These are phyloP conservation scores for Stylosanthes scabra DNA, from an alignment of 331 rosid species.

Conservation along the genomic window DNA sequence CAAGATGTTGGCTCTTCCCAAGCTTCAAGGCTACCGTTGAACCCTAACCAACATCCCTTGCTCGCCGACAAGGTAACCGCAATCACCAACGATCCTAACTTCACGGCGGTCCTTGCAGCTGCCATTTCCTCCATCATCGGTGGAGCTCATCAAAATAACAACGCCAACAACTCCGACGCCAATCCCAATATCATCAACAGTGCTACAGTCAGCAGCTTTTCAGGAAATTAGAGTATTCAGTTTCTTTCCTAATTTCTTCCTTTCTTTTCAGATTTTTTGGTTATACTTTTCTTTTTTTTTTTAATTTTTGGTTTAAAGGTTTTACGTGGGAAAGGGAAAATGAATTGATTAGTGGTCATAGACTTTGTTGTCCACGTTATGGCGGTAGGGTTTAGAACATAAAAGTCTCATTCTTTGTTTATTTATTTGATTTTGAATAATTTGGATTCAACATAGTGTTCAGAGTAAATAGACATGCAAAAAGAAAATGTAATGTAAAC, in stretches of 20 bases:
- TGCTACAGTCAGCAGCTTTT: conserved; percentile 39
- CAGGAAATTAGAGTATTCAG: conserved; percentile 44
- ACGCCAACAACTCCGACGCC: background rate
- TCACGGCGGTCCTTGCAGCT: conserved; percentile 73
- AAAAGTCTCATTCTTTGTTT: conserved; percentile 41
- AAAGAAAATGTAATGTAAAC: background rate
- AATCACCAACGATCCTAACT: conserved; percentile 75
- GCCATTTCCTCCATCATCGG: conserved; percentile 82
- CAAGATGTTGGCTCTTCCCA: conserved; percentile 52
- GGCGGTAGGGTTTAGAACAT: conserved; percentile 26
- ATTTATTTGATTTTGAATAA: conserved; percentile 43
- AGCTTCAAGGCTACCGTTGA: conserved; percentile 34
- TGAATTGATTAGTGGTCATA: conserved; percentile 55
- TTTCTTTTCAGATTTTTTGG: background rate
- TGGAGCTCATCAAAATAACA: conserved; percentile 41
- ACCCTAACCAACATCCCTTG: conserved; percentile 46
- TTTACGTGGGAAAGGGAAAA: conserved; percentile 18
- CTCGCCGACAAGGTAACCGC: conserved; percentile 66
- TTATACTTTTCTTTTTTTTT: background rate
- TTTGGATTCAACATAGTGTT: conserved; percentile 28
- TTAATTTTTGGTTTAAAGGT: too few relatives aligned
- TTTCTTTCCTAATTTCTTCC: background rate
- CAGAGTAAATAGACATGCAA: conserved; percentile 44
- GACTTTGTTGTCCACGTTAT: conserved; percentile 37
- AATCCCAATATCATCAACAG: conserved; percentile 43